Conservation (phyloP, 495 filamentous ascomycete species). For the Aspergillus nidulans region DNA sequence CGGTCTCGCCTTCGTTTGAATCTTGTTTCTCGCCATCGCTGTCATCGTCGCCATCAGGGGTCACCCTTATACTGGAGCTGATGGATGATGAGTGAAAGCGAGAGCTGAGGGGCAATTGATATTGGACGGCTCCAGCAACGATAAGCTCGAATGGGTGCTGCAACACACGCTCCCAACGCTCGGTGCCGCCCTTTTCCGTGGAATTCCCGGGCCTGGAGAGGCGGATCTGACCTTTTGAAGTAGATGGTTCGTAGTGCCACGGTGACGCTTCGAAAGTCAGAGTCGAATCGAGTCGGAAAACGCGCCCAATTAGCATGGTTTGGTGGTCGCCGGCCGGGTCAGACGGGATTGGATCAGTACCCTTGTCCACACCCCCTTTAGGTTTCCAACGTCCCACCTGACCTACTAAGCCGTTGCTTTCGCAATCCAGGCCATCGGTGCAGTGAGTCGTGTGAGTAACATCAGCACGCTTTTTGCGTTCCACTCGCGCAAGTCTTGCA, state of each 20-base stretch:
- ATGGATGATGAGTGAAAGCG: constrained; percentile 53
- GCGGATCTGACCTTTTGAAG: constrained; percentile 76
- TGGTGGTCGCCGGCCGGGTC: constrained; percentile 63
- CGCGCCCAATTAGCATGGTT: constrained; percentile 85
- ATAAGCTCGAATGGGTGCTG: constrained; percentile 90
- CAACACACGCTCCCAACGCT: constrained; percentile 87
- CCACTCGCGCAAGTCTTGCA: constrained; percentile 30
- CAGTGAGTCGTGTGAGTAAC: constrained; percentile 30
- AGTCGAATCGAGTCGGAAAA: constrained; percentile 80
- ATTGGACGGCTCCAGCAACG: constrained; percentile 82
- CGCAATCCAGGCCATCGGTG: constrained; percentile 21
- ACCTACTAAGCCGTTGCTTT: constrained; percentile 9
- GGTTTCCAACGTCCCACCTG: neutral
- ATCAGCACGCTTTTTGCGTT: constrained; percentile 33
- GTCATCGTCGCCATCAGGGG: constrained; percentile 38
- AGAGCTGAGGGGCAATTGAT: constrained; percentile 78
- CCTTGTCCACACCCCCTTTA: constrained; percentile 54
- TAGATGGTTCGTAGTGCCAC: constrained; percentile 59
- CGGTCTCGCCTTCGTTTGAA: constrained; percentile 27
- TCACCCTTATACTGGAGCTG: constrained; percentile 47
- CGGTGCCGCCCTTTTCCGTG: constrained; percentile 78
- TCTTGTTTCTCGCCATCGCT: constrained; percentile 11
- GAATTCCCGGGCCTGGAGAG: constrained; percentile 80
- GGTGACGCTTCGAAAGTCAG: constrained; percentile 86
- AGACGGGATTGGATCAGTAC: constrained; percentile 64